Base-by-base conservation (phyloP, 345 rosid genomes). In the Eucalyptus dawsonii region DNA sequence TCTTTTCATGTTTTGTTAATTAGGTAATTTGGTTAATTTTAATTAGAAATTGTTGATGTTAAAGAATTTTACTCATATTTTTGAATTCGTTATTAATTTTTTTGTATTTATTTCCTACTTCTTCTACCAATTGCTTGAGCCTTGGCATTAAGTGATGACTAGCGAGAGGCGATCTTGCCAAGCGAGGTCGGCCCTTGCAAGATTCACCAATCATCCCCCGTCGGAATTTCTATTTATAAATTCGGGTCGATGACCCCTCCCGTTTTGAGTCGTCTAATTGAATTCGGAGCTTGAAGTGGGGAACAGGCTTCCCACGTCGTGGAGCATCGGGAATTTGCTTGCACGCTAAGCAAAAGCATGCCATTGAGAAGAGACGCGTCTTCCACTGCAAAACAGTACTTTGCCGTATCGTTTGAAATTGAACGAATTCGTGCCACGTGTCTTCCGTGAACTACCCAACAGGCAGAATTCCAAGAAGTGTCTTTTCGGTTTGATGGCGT, bases 31-130 rank as follows among this genome's bases (percentile, higher is more conserved):
- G 0, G 3, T 50, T 50, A 50, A 50, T 50, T 15, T 50, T 50
- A 50, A 50, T 15, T 50, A 0, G 0, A 50, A 50, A 50, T 50
- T 50, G 1, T 1, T 6, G 0, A 50, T 50, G 3, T 50, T 50
- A 50, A 50, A 15, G 53, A 50, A 50, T 50, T 50, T 50, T 50
- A 50, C 15, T 50, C 24, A 53, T 53, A 7, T 53, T 19, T 53
- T 53, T 17, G 1, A 8, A 53, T 17, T 19, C 0, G 2, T 19
- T 53, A 19, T 53, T 17, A 53, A 53, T 53, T 19, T 53, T 53
- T 53, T 16, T 53, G 9, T 53, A 53, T 53, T 14, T 50, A 50
- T 17, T 53, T 53, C 9, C 22, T 6, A 3, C 22, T 53, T 7
- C 22, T 17, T 53, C 22, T 53, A 50, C 51, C 17, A 14, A 50